phyloP scores from a whole-genome alignment of 1,284 basidiomycete genomes.

The Marasmius tenuissimus region DNA sequence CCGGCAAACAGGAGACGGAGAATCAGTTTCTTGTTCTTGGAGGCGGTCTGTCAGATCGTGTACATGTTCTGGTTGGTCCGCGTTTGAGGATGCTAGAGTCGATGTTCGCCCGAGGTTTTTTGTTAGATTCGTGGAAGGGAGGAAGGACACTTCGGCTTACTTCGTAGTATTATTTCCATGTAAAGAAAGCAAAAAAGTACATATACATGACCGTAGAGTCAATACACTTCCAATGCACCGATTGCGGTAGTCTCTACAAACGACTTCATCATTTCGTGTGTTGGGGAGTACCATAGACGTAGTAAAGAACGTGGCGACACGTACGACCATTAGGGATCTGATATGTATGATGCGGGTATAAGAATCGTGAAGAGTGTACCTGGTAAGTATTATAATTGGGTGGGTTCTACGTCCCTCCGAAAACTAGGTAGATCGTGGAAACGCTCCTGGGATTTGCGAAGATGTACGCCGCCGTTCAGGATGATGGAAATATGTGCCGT shows the following conservation, averaged over 20 bases:
- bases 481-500: constrained; percentile 76
- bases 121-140: too few species aligned
- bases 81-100: neutral
- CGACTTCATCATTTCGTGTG: too few species aligned
- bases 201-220: too few species aligned
- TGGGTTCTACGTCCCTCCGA: neutral
- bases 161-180: too few species aligned
- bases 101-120: too few species aligned
- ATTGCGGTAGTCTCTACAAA: too few species aligned
- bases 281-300: too few species aligned
- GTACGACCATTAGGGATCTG: too few species aligned
- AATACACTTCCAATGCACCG: too few species aligned
- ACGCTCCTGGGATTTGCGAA: constrained; percentile 49
- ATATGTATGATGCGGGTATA: neutral
- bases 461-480: constrained; percentile 60
- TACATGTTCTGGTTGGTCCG: constrained; percentile 18
- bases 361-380: neutral
- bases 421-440: constrained; percentile 26
- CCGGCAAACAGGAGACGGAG: constrained; percentile 20
- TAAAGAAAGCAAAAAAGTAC: too few species aligned
- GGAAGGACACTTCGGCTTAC: too few species aligned
- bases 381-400: neutral
- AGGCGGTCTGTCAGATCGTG: constrained; percentile 16
- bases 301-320: too few species aligned
- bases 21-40: constrained; percentile 15